Percentiles rank a stretch among this genome's conserved stretches.
Conservation (phyloP, 306 rosid species). For the Cicer arietinum region DNA sequence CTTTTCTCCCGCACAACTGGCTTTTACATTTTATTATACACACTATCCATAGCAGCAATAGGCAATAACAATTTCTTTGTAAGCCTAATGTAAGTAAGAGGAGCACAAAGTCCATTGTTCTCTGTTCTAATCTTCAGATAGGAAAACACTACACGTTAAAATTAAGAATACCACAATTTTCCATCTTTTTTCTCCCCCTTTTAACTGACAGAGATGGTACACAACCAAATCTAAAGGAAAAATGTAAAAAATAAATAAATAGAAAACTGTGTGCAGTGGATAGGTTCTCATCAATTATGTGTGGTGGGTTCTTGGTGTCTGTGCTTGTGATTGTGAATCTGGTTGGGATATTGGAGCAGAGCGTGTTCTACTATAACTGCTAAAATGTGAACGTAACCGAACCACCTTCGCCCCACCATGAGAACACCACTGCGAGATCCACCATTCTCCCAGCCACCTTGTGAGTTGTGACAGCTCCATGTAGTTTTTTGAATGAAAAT, state of each 20-base stretch:
- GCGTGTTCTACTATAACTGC: neutral
- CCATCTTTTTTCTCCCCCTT: neutral
- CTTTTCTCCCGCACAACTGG: no score
- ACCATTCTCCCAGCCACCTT: neutral
- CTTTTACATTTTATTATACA: no score
- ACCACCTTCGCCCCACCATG: neutral
- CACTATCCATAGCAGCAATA: neutral
- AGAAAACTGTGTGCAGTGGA: slow-evolving; percentile 32
- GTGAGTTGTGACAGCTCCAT: neutral
- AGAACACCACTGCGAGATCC: neutral
- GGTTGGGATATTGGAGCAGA: neutral
- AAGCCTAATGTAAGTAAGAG: neutral
- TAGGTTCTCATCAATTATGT: neutral
- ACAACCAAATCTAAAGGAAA: neutral
- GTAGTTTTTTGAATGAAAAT: neutral
- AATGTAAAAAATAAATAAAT: neutral
- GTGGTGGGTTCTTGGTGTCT: neutral
- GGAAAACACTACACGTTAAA: neutral
- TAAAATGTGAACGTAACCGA: neutral
- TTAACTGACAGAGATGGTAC: neutral
- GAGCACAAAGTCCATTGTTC: neutral
- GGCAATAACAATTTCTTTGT: neutral
- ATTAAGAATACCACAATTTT: neutral
- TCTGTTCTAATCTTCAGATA: neutral
- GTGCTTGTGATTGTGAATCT: neutral